Evolutionary conservation across 2,329 filamentous ascomycete genomes (phyloP).

Genomic region (Ophiostoma fasciatum): DNA sequence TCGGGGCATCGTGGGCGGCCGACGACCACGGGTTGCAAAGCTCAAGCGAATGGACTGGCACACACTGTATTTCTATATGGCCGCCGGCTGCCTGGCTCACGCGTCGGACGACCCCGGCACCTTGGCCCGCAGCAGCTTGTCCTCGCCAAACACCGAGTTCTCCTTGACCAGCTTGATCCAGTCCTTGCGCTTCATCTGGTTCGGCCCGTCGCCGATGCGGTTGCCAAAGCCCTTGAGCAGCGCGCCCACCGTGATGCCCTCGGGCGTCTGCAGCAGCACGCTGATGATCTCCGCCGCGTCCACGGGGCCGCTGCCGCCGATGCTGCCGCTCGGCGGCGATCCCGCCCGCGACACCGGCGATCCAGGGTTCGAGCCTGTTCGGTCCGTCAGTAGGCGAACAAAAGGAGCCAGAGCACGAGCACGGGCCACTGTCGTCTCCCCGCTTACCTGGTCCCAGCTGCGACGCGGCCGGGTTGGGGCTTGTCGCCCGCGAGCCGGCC

Average conservation of each 20-base stretch:
- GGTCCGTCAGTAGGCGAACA: too few species aligned
- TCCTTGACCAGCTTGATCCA: constrained; percentile 47
- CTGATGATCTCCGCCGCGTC: constrained; percentile 39
- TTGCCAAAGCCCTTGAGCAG: constrained; percentile 39
- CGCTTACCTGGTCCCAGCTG: constrained; percentile 4
- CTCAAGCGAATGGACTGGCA: too few species aligned
- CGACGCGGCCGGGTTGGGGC: constrained; percentile 35
- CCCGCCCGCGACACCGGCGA: constrained; percentile 16
- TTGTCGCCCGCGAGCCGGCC: constrained; percentile 44
- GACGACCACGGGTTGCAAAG: too few species aligned
- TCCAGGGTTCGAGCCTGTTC: constrained; percentile 11
- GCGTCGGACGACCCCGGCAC: neutral
- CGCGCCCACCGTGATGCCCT: constrained; percentile 39
- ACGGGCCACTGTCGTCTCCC: too few species aligned
- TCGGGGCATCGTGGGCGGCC: too few species aligned
- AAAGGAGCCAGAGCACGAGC: too few species aligned
- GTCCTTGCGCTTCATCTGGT: constrained; percentile 35
- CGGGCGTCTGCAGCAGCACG: constrained; percentile 30
- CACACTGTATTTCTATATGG: neutral
- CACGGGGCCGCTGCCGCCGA: constrained; percentile 18
- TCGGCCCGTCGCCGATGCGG: constrained; percentile 36
- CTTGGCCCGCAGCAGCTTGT: constrained; percentile 34
- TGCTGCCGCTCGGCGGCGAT: constrained; percentile 15
- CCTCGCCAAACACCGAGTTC: constrained; percentile 37
- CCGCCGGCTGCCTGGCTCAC: neutral